Evolutionary conservation across 768 basidiomycete species (phyloP).

Genomic region (Baorangia bicolor): DNA sequence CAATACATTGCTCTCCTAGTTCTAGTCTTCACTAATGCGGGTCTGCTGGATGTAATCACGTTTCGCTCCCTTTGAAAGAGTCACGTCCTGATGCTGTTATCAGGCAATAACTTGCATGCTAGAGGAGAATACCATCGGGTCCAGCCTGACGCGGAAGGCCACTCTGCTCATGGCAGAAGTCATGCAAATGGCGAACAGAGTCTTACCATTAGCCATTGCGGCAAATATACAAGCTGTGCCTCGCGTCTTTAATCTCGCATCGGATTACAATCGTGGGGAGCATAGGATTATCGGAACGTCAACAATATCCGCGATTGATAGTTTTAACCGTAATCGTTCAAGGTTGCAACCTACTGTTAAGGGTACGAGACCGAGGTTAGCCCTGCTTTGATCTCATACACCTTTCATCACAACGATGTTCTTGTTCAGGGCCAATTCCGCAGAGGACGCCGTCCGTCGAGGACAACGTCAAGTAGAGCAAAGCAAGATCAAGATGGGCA

Average conservation of each 20-base stretch:
- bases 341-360: constrained; percentile 63
- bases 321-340: constrained; percentile 85
- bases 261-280: constrained; percentile 73
- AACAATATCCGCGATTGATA: constrained; percentile 85
- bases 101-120: constrained; percentile 86
- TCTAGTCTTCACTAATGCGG: constrained; percentile 81
- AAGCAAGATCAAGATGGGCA: constrained; percentile 81
- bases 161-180: constrained; percentile 90
- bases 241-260: constrained; percentile 79
- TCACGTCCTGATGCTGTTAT: constrained; percentile 1
- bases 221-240: constrained; percentile 88
- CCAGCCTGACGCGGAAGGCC: constrained; percentile 82
- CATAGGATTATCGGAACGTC: constrained; percentile 82
- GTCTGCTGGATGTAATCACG: constrained; percentile 75
- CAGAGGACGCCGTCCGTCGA: constrained; percentile 83
- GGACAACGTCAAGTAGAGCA: constrained; percentile 92
- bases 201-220: constrained; percentile 79
- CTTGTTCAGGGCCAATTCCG: constrained; percentile 62
- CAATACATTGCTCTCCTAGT: constrained; percentile 90
- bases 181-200: constrained; percentile 82
- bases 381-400: neutral
- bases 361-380: constrained; percentile 64
- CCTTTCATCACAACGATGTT: neutral
- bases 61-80: neutral
- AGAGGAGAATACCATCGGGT: constrained; percentile 72